Evolutionary conservation across 2,329 filamentous ascomycete species (phyloP), one percentile per base, ranked within the genome.

Genomic region (Tolypocladium ophioglossoides): DNA sequence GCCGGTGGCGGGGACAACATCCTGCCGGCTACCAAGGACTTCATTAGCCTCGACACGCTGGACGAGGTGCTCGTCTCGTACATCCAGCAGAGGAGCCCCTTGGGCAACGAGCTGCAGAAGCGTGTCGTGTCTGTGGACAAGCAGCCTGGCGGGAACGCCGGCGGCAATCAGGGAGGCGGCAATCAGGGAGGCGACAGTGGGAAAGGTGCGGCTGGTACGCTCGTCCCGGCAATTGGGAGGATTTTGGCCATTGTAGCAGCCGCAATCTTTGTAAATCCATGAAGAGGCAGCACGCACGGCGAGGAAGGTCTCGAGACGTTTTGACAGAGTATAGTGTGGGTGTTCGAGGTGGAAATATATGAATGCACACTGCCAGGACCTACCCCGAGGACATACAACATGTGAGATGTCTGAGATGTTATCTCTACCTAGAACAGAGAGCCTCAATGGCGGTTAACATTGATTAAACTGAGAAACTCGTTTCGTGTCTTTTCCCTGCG

Each of bases 1-100:
- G 80, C 82, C 1, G 74, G 75, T 3, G 82, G 80, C 2, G 84
- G 83, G 16, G 84, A 86, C 60, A 85, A 84, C 62, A 79, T 85
- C 62, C 74, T 83, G 24, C 59, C 66, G n/a, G 44, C 59, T 1
- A 64, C 61, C 9, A 63, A 57, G 30, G 66, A 69, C 52, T 76
- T 77, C 47, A 66, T 73, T 34, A 71, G 69, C 7, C 70, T 82
- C 3, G 78, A 81, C 30, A 75, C 73, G 0, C 74, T 80, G 63
- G 79, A 80, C 46, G 73, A 81, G 61, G 77, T 82, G 0, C 70
- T 82, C 3, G 71, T 72, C 6, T 63, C 67, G 38, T 83, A 84
- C 58, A 72, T 84, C 41, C 57, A 70, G 56, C 66, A 68, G 5
- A 65, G 74, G 52, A 76, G 68, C 52, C 80, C 80, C 1, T 67